Percentiles rank a stretch among this genome's conserved stretches.
Conservation (phyloP, 2,329 filamentous ascomycete species). For the Hymenoscyphus scutula region DNA sequence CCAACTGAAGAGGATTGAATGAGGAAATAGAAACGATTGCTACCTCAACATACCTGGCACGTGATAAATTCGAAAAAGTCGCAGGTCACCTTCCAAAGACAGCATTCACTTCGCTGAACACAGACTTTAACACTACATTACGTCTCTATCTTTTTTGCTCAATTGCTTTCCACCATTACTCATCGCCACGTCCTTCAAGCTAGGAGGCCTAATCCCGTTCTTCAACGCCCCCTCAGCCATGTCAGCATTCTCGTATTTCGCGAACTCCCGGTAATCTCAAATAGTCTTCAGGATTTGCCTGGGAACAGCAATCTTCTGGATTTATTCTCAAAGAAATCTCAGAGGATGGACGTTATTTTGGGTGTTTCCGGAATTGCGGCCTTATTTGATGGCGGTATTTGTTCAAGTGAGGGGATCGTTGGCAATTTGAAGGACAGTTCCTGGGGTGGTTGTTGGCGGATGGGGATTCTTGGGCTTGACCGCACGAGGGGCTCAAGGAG, state of each 20-base stretch:
- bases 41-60: neutral
- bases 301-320: neutral
- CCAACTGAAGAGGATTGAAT: no score
- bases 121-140: neutral
- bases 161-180: neutral
- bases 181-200: neutral
- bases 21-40: neutral
- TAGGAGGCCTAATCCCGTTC: conserved; percentile 2
- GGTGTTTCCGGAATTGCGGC: neutral
- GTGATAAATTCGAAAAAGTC: neutral
- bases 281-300: neutral
- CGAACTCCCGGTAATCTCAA: neutral
- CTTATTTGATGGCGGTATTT: neutral
- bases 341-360: neutral
- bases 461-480: neutral
- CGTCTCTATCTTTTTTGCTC: conserved; percentile 2
- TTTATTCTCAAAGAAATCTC: neutral
- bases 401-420: neutral
- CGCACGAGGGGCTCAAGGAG: neutral
- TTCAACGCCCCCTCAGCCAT: conserved; percentile 6
- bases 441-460: neutral
- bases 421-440: neutral
- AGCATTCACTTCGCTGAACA: neutral
- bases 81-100: neutral
- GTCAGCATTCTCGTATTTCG: conserved; percentile 1